Conservation (phyloP, 345 rosid species). For the Salix exigua region DNA sequence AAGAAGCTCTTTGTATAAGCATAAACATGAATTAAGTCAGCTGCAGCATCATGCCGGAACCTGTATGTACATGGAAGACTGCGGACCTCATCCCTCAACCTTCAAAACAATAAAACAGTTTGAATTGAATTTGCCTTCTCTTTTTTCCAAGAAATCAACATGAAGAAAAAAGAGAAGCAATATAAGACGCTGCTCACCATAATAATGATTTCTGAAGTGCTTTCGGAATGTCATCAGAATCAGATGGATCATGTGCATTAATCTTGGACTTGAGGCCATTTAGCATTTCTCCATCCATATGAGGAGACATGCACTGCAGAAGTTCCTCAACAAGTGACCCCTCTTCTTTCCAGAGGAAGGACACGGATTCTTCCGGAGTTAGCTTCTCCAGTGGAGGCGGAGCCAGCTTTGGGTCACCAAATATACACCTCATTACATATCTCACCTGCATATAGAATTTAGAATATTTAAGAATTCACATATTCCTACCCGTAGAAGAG, state of each 20-base stretch:
- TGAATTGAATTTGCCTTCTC: slow-evolving; percentile 21
- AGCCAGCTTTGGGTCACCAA: slow-evolving; percentile 88
- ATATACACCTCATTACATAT: slow-evolving; percentile 87
- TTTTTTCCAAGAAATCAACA: slow-evolving; percentile 1
- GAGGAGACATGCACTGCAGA: slow-evolving; percentile 73
- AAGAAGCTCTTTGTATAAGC: slow-evolving; percentile 85
- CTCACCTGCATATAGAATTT: slow-evolving; percentile 57
- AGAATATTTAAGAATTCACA: neutral
- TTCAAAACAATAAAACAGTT: slow-evolving; percentile 27
- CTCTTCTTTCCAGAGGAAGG: slow-evolving; percentile 82
- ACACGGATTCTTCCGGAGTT: slow-evolving; percentile 61
- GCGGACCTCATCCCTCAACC: slow-evolving; percentile 95
- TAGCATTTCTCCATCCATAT: slow-evolving; percentile 52
- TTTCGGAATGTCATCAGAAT: slow-evolving; percentile 54
- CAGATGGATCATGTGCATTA: slow-evolving; percentile 61
- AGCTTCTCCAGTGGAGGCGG: slow-evolving; percentile 95
- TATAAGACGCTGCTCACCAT: slow-evolving; percentile 58
- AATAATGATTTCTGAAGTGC: slow-evolving; percentile 81
- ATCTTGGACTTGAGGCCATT: slow-evolving; percentile 74
- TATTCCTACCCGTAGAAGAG: slow-evolving; percentile 1
- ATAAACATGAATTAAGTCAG: slow-evolving; percentile 90
- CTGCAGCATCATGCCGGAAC: slow-evolving; percentile 98
- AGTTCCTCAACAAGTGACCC: slow-evolving; percentile 88
- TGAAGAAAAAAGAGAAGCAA: slow-evolving; percentile 4
- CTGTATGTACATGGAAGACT: slow-evolving; percentile 83